Base-by-base conservation (phyloP, 2,329 filamentous ascomycete species). In the Fusarium burgessii region DNA sequence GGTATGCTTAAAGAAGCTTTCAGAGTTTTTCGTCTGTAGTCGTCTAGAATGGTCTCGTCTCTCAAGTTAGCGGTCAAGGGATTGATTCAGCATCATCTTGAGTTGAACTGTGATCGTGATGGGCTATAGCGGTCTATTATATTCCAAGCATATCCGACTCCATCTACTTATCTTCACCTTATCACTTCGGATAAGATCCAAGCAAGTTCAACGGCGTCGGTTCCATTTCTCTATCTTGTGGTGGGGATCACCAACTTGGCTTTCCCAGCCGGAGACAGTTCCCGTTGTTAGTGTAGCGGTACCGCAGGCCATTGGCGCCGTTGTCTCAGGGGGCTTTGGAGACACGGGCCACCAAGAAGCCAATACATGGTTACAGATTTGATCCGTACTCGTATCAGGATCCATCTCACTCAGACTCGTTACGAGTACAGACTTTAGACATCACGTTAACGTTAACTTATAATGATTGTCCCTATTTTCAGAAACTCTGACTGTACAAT, bases 221-320 rank as follows among this genome's bases (percentile, higher is more conserved):
- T 50, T 46, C 62, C 62, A 55, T 57, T 40, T 66, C 58, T 33
- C 42, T 51, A 64, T 70, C 56, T 57, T 25, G 32, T 47, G 55
- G 70, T 46, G 64, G 54, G 56, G 51, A 41, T 55, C 47, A 41
- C 29, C 66, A 69, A 59, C 71, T 72, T 72, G 66, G 63, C 68
- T 74, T 73, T 70, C 59, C 61, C 40, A 63, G 27, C 56, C 71
- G 74, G 74, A 76, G 66, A 74, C 68, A 58, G 70, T 63, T 73
- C 74, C 72, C 74, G 74, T 71, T 63, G 68, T 68, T 72, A 71
- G 72, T 70, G 73, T 66, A 74, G 71, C 63, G 68, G 66, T 66
- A 62, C 62, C 55, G 58, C 59, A 74, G 58, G 50, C 61, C 49
- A 71, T 59, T 74, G 70, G 73, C 58, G 61, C 68, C 64, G 50